Evolutionary conservation across 306 rosid species (phyloP), one percentile per base, ranked within the genome.

Genomic region (Abrus precatorius): DNA sequence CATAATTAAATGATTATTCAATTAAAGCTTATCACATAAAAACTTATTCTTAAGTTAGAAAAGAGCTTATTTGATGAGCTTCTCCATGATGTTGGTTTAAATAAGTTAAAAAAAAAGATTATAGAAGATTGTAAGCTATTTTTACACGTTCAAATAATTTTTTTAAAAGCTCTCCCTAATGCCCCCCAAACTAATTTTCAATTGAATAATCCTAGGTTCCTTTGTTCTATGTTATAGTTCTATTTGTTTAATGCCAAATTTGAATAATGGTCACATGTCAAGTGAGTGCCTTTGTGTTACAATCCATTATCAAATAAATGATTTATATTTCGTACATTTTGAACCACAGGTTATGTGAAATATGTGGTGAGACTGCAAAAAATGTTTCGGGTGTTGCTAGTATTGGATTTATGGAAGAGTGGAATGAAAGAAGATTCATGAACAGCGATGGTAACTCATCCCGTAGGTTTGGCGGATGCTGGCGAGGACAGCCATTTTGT

Each of bases 401-500:
- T 85, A 78, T 53, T 70, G 82, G 91, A 78, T 89, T 89, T 65
- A 88, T 93, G 94, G 92, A 89, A 77, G 95, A 90, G 71, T 95
- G 99, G 99, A 90, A 90, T 50, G 99, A 91, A 44, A 86, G 94
- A 36, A 86, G 93, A 44, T 84, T 78, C 72, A 20, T 72, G 43
- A 85, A 69, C 67, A 75, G 79, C 1, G 76, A 69, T 3, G 50
- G 28, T 28, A 84, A 70, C 83, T 7, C 93, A 34, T 72, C 93
- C 33, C 88, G 56, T 10, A 76, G 83, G 47, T 68, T 77, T 11
- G 85, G 85, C 45, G 87, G 91, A 74, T 91, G 97, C 80, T 91
- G 92, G 94, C 89, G 94, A 49, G 93, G 94, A 85, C 99, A 95
- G 73, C 94, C 98, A 34, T 93, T 95, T 80, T 95, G 99, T 85